These are phyloP conservation scores for Geum urbanum DNA, from an alignment of 306 rosid genomes.

Conservation along the genomic window DNA sequence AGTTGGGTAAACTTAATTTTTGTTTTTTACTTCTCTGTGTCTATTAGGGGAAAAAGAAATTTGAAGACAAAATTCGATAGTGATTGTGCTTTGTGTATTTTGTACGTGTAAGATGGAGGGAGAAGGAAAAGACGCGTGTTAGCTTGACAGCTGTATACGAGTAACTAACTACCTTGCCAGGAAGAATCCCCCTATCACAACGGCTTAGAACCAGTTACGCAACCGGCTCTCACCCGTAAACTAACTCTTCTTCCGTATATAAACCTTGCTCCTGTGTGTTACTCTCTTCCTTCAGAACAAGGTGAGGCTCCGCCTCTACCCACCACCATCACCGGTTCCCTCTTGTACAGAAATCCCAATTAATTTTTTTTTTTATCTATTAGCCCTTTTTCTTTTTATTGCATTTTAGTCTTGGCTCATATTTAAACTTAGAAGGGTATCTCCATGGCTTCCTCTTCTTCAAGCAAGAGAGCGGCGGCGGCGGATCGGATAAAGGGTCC, in stretches of 20 bases:
- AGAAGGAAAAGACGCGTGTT: slow-evolving; percentile 50
- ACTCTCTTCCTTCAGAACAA: slow-evolving; percentile 5
- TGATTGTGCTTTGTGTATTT: slow-evolving; percentile 7
- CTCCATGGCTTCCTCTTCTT: slow-evolving; percentile 36
- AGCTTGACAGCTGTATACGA: slow-evolving; percentile 47
- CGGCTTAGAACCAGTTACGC: slow-evolving; percentile 39
- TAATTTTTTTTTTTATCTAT: neutral
- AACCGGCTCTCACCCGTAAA: slow-evolving; percentile 43
- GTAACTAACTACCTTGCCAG: slow-evolving; percentile 58
- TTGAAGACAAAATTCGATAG: slow-evolving; percentile 10
- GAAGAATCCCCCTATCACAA: slow-evolving; percentile 36
- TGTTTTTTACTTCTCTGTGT: neutral
- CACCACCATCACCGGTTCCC: slow-evolving; percentile 7
- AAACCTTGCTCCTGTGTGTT: slow-evolving; percentile 14
- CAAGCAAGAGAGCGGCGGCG: slow-evolving; percentile 21
- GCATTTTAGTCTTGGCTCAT: neutral
- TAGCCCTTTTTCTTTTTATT: neutral
- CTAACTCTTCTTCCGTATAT: slow-evolving; percentile 27
- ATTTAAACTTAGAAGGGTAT: neutral
- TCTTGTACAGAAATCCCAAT: neutral
- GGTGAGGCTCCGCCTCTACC: slow-evolving; percentile 45
- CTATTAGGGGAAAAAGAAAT: neutral
- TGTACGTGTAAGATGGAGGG: slow-evolving; percentile 40
- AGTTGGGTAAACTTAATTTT: neutral
- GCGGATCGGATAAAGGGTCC: slow-evolving; percentile 80